Conservation (phyloP, 2,329 filamentous ascomycete genomes). For the Conoideocrella luteorostrata region DNA sequence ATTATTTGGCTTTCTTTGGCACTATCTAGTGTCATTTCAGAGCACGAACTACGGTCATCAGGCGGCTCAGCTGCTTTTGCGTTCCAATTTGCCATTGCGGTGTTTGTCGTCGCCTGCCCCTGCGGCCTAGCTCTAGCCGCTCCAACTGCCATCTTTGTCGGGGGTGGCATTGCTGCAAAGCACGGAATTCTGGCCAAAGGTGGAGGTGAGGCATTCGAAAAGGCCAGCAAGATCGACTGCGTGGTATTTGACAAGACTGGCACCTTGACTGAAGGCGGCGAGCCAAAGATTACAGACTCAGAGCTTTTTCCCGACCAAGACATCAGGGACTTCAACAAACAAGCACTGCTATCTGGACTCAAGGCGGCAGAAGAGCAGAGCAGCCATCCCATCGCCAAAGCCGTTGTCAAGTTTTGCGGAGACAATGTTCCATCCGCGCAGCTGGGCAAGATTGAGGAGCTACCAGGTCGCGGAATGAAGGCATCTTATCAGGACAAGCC, state of each 20-base stretch:
- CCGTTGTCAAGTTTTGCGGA: conserved; percentile 58
- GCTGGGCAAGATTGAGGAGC: conserved; percentile 50
- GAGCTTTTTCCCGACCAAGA: conserved; percentile 29
- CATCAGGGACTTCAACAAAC: conserved; percentile 17
- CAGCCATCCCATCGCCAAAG: conserved; percentile 68
- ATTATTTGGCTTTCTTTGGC: conserved; percentile 64
- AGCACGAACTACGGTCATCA: conserved; percentile 46
- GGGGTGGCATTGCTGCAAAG: conserved; percentile 71
- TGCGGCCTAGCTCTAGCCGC: conserved; percentile 81
- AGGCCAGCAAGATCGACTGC: conserved; percentile 69
- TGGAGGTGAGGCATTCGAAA: conserved; percentile 79
- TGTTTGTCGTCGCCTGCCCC: conserved; percentile 82
- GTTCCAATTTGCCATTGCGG: conserved; percentile 75
- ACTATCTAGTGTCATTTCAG: conserved; percentile 48
- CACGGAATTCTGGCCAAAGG: conserved; percentile 78
- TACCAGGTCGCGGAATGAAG: conserved; percentile 65
- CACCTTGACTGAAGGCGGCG: conserved; percentile 67
- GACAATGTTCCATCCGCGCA: conserved; percentile 23
- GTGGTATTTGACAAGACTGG: conserved; percentile 89
- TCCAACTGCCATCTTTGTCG: conserved; percentile 79
- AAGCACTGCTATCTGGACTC: conserved; percentile 44
- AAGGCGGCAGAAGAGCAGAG: conserved; percentile 63
- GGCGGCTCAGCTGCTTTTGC: conserved; percentile 69
- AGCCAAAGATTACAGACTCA: conserved; percentile 60
- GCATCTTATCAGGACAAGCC: conserved; percentile 39